Evolutionary conservation across 2,329 filamentous ascomycete genomes (phyloP).

Genomic region (Zymoseptoria ardabiliae): DNA sequence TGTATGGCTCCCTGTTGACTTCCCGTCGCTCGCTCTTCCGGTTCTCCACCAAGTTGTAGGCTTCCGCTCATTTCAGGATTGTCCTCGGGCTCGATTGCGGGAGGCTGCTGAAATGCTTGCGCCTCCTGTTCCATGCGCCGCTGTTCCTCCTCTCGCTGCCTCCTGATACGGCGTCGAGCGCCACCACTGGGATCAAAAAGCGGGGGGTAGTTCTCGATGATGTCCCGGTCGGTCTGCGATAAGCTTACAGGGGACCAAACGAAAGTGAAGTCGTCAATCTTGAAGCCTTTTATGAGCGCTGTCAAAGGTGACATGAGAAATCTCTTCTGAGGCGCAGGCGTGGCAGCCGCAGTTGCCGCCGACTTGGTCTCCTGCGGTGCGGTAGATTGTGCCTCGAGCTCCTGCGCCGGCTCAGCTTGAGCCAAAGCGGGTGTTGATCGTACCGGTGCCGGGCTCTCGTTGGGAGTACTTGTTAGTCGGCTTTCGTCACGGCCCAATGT

Average conservation of each 20-base stretch:
- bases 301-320: constrained; percentile 26
- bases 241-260: constrained; percentile 44
- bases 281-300: constrained; percentile 34
- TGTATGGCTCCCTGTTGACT: constrained; percentile 60
- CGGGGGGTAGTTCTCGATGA: constrained; percentile 58
- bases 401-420: constrained; percentile 4
- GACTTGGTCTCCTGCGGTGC: constrained; percentile 3
- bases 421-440: constrained; percentile 12
- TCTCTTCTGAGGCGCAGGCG: constrained; percentile 7
- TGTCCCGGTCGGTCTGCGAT: constrained; percentile 42
- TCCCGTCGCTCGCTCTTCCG: constrained; percentile 61
- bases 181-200: constrained; percentile 79
- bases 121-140: constrained; percentile 48
- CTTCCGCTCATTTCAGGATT: constrained; percentile 71
- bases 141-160: constrained; percentile 54
- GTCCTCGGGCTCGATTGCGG: constrained; percentile 55
- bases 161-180: constrained; percentile 67
- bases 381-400: constrained; percentile 11
- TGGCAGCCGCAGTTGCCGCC: constrained; percentile 6
- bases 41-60: constrained; percentile 83
- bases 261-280: constrained; percentile 44
- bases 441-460: constrained; percentile 65
- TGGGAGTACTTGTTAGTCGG: constrained; percentile 70
- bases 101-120: constrained; percentile 45
- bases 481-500: constrained; percentile 64